These are phyloP conservation scores for Coriaria nepalensis DNA, from an alignment of 306 rosid genomes.

Conservation along the genomic window DNA sequence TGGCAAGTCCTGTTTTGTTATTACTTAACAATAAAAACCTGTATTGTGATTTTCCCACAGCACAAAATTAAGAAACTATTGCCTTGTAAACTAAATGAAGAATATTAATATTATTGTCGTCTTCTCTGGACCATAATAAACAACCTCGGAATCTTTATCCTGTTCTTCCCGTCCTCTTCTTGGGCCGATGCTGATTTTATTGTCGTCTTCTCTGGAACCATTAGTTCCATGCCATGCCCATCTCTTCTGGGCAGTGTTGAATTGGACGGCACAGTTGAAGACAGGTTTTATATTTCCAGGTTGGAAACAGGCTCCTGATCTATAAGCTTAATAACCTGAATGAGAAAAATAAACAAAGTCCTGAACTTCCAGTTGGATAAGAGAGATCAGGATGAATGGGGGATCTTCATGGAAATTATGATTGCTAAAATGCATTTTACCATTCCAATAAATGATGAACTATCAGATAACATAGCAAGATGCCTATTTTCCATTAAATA, in stretches of 20 bases:
- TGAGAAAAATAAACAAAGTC: conserved; percentile 4
- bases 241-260: conserved; percentile 36
- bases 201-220: conserved; percentile 33
- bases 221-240: conserved; percentile 51
- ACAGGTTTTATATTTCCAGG: conserved; percentile 13
- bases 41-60: too few relatives aligned
- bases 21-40: too few relatives aligned
- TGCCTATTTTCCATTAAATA: too few relatives aligned
- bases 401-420: background rate
- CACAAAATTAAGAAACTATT: too few relatives aligned
- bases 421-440: too few relatives aligned
- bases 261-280: conserved; percentile 15
- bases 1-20: too few relatives aligned
- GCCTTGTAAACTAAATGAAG: too few relatives aligned
- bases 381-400: background rate
- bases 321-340: conserved; percentile 40
- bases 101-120: too few relatives aligned
- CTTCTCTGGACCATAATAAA: conserved; percentile 68
- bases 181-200: conserved; percentile 86
- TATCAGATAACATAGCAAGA: too few relatives aligned
- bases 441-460: too few relatives aligned
- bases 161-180: conserved; percentile 31
- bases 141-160: conserved; percentile 47
- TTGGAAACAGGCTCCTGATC: conserved; percentile 24
- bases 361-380: background rate